Percentiles rank a stretch among this genome's conserved stretches.
Conservation (phyloP, 2,329 filamentous ascomycete species). For the Penicillium janthinellum region DNA sequence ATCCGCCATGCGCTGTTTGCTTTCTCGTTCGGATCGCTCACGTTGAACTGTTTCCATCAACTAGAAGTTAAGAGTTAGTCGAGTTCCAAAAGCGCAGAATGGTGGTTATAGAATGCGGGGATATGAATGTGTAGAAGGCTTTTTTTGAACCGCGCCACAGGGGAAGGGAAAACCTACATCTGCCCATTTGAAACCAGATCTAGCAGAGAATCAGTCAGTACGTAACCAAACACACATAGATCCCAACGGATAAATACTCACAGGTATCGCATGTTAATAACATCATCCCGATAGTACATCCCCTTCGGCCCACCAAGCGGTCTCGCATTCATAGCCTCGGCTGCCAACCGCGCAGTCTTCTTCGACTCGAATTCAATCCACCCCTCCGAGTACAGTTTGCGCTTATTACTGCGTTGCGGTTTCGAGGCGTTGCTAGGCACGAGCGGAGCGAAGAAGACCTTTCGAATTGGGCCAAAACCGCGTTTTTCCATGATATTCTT, state of each 20-base stretch:
- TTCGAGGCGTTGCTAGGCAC: constrained; percentile 29
- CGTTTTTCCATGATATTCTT: constrained; percentile 45
- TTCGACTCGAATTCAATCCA: constrained; percentile 53
- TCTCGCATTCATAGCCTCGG: constrained; percentile 49
- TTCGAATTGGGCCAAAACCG: constrained; percentile 46
- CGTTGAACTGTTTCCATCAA: constrained; percentile 49
- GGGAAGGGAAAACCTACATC: constrained; percentile 25
- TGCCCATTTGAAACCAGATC: constrained; percentile 37
- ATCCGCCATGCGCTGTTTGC: constrained; percentile 46
- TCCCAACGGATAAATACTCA: not conserved
- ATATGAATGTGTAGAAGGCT: not conserved
- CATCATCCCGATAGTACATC: constrained; percentile 50
- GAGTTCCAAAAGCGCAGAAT: not conserved
- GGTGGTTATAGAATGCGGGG: not conserved
- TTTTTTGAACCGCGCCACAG: not conserved
- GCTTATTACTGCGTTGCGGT: constrained; percentile 40
- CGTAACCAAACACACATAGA: not conserved
- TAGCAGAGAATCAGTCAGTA: not conserved
- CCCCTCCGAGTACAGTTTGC: constrained; percentile 49
- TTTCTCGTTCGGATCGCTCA: constrained; percentile 47
- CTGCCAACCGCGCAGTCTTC: constrained; percentile 47
- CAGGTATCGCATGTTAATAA: constrained; percentile 52
- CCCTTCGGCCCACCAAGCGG: constrained; percentile 49
- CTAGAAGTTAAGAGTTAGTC: not conserved
- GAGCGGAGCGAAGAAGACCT: constrained; percentile 47